Evolutionary conservation across 1,139 yeast species (phyloP).

Genomic region (Kodamaea derodonti): DNA sequence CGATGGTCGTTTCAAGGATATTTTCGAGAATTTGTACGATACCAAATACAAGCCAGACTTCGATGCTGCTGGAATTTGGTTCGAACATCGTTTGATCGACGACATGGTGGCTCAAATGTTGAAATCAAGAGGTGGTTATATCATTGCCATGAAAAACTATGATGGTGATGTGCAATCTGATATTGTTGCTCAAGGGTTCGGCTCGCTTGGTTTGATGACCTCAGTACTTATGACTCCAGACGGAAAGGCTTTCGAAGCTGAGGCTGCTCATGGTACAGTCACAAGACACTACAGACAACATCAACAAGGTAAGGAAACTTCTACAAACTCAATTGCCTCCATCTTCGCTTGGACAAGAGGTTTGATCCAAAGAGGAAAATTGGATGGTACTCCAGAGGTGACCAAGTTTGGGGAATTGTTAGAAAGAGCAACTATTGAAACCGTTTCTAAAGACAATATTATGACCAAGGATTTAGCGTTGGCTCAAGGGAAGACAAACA

Average conservation of each 20-base stretch:
- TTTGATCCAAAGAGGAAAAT: slow-evolving; percentile 72
- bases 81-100: slow-evolving; percentile 79
- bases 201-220: slow-evolving; percentile 81
- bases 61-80: slow-evolving; percentile 67
- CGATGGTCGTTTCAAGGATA: slow-evolving; percentile 80
- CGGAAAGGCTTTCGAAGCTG: slow-evolving; percentile 78
- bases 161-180: slow-evolving; percentile 88
- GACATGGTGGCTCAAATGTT: slow-evolving; percentile 91
- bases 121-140: slow-evolving; percentile 78
- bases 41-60: slow-evolving; percentile 53
- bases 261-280: slow-evolving; percentile 87
- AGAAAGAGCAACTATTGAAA: slow-evolving; percentile 67
- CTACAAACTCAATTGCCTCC: slow-evolving; percentile 81
- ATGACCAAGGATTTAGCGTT: slow-evolving; percentile 84
- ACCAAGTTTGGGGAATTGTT: slow-evolving; percentile 61
- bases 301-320: slow-evolving; percentile 80
- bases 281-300: slow-evolving; percentile 84
- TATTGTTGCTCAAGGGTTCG: slow-evolving; percentile 84
- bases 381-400: slow-evolving; percentile 70
- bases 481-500: slow-evolving; percentile 63
- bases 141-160: slow-evolving; percentile 79
- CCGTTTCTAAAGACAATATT: slow-evolving; percentile 68
- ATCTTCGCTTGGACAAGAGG: slow-evolving; percentile 89
- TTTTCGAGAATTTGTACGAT: slow-evolving; percentile 66
- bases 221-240: slow-evolving; percentile 83